phyloP scores from a whole-genome alignment of 163 green algal genomes.

The Chlorella variabilis region DNA sequence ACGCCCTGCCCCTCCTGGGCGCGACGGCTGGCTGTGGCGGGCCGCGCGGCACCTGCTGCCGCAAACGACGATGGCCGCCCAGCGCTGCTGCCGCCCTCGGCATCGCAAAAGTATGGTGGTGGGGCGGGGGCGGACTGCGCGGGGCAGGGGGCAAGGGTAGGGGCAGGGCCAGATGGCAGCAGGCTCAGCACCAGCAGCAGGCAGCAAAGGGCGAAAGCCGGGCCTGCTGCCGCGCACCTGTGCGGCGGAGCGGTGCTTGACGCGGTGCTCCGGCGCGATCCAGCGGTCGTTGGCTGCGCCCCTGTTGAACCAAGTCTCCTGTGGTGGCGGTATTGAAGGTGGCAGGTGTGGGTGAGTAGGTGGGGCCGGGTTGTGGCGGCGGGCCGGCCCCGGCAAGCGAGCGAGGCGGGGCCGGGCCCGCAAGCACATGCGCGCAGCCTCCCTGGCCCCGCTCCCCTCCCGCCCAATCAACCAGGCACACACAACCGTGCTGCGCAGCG shows the following conservation, averaged over 20 bases:
- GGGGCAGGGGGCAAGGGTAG: background rate
- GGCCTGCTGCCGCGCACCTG: no score
- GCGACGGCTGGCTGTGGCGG: background rate
- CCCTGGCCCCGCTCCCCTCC: no score
- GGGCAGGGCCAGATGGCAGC: background rate
- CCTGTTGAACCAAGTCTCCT: conserved; percentile 37
- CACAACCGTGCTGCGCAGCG: no score
- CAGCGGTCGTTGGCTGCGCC: conserved; percentile 37
- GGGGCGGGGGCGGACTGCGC: conserved; percentile 1
- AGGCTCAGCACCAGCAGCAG: background rate
- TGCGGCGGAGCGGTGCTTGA: conserved; percentile 28
- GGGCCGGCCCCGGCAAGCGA: no score
- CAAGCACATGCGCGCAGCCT: background rate
- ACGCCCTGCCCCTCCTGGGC: conserved; percentile 13
- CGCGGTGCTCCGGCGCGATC: conserved; percentile 33
- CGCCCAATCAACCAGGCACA: no score
- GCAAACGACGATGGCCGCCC: no score
- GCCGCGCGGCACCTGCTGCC: background rate
- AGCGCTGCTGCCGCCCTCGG: background rate
- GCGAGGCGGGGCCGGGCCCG: no score
- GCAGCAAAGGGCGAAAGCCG: no score
- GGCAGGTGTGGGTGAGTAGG: no score
- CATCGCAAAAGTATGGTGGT: conserved; percentile 17
- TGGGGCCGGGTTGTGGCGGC: no score
- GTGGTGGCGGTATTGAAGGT: background rate